Evolutionary conservation across 139 green algal genomes (phyloP).

Genomic region (Chlorella ohadii): DNA sequence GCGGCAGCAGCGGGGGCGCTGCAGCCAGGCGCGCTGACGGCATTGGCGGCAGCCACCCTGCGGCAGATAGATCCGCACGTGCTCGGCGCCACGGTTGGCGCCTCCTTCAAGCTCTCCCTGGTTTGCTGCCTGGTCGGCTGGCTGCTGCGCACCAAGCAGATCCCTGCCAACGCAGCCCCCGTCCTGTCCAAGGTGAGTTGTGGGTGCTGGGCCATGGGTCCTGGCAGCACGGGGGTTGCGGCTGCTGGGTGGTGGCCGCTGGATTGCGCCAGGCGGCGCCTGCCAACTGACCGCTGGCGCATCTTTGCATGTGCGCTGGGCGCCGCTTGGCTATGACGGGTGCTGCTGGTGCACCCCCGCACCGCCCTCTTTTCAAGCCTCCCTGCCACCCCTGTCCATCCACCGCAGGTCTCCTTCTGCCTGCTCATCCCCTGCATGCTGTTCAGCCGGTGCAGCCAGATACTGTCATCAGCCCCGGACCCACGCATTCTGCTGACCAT

Average conservation of each 20-base stretch:
- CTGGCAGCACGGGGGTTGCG: neutral
- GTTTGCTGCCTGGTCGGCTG: conserved; percentile 48
- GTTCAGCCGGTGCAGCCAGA: conserved; percentile 59
- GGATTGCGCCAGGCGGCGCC: no score
- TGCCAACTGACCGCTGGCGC: no score
- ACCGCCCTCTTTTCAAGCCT: no score
- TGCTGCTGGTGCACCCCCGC: no score
- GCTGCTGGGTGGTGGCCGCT: no score
- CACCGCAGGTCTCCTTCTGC: conserved; percentile 59
- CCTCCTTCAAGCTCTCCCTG: conserved; percentile 51
- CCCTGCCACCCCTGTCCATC: neutral
- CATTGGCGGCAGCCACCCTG: neutral
- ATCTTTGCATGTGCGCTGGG: no score
- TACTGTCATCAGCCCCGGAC: conserved; percentile 27
- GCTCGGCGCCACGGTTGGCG: neutral
- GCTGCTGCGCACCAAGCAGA: conserved; percentile 39
- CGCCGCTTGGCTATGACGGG: no score
- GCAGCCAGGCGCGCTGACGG: no score
- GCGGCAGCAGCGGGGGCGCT: no score
- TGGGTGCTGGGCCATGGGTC: neutral
- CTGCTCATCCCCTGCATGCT: conserved; percentile 67
- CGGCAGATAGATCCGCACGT: neutral
- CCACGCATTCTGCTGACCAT: conserved; percentile 15
- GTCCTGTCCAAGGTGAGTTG: conserved; percentile 58
- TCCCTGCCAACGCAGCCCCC: conserved; percentile 55